Evolutionary conservation across 2,329 filamentous ascomycete species (phyloP).

Genomic region (Diaporthe nobilis): DNA sequence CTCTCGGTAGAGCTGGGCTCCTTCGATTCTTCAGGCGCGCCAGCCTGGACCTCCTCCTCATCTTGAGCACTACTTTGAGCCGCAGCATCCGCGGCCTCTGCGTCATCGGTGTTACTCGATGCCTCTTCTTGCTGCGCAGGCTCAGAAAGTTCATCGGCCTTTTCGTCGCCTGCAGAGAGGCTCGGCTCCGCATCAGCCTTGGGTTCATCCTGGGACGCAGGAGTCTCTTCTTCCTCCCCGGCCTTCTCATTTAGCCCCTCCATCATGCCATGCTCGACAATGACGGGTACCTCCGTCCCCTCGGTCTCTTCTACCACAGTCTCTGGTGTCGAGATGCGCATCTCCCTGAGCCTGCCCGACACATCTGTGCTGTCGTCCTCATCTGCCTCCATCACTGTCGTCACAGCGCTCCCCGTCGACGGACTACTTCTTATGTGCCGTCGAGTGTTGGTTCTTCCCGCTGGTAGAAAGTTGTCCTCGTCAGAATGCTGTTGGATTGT

Average conservation of each 20-base stretch:
- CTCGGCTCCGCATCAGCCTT: neutral
- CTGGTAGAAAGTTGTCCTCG: slow-evolving; percentile 66
- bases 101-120: neutral
- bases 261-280: slow-evolving; percentile 54
- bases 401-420: slow-evolving; percentile 82
- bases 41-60: slow-evolving; percentile 21
- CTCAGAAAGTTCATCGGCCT: neutral
- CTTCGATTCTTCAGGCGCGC: slow-evolving; percentile 6
- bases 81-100: slow-evolving; percentile 16
- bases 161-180: neutral
- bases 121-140: slow-evolving; percentile 44
- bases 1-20: slow-evolving; percentile 35
- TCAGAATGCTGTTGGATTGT: slow-evolving; percentile 47
- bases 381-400: slow-evolving; percentile 85
- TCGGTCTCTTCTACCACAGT: slow-evolving; percentile 64
- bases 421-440: slow-evolving; percentile 85
- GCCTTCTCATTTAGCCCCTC: slow-evolving; percentile 46
- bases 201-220: slow-evolving; percentile 26
- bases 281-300: slow-evolving; percentile 53
- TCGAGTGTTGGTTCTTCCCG: slow-evolving; percentile 80
- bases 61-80: slow-evolving; percentile 3
- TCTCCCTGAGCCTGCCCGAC: slow-evolving; percentile 59
- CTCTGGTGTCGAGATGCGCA: slow-evolving; percentile 66
- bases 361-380: slow-evolving; percentile 76
- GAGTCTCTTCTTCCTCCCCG: slow-evolving; percentile 35